Percentiles rank a stretch among this genome's conserved stretches.
These are phyloP conservation scores for Aspergillus versicolor DNA, from an alignment of 2,329 filamentous ascomycete species.

Conservation along the genomic window DNA sequence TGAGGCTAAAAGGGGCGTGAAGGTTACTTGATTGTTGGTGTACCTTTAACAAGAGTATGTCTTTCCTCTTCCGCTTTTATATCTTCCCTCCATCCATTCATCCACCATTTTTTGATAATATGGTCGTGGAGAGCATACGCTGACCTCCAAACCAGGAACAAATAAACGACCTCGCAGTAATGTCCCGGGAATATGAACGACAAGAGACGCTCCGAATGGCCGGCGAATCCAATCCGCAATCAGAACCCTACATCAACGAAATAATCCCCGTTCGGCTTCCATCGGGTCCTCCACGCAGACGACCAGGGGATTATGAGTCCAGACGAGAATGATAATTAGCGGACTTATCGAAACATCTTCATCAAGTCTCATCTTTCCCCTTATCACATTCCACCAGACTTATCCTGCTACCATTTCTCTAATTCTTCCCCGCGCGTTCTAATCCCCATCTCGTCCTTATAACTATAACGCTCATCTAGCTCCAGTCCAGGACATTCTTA, in stretches of 20 bases:
- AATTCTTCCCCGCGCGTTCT: neutral
- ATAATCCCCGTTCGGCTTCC: constrained; percentile 37
- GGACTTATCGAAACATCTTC: neutral
- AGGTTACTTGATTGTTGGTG: constrained; percentile 49
- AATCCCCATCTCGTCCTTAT: neutral
- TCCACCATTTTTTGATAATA: neutral
- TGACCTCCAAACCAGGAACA: constrained; percentile 39
- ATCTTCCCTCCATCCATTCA: neutral
- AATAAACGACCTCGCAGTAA: constrained; percentile 49
- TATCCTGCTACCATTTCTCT: neutral
- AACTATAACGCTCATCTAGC: neutral
- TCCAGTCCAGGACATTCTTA: neutral
- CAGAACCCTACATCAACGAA: constrained; percentile 45
- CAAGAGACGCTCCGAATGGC: constrained; percentile 49
- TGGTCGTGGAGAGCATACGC: neutral
- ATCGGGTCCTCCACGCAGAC: constrained; percentile 29
- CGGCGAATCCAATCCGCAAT: constrained; percentile 23
- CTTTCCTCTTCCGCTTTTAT: neutral
- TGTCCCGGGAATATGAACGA: constrained; percentile 49
- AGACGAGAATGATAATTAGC: constrained; percentile 23
- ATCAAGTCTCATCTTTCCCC: neutral
- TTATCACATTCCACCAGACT: neutral
- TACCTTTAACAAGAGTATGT: constrained; percentile 46
- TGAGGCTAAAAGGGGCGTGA: constrained; percentile 43
- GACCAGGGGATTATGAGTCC: constrained; percentile 25